Base-by-base conservation (phyloP, 225 moss, liverwort and hornwort genomes). In the Thuidium tamariscinum region DNA sequence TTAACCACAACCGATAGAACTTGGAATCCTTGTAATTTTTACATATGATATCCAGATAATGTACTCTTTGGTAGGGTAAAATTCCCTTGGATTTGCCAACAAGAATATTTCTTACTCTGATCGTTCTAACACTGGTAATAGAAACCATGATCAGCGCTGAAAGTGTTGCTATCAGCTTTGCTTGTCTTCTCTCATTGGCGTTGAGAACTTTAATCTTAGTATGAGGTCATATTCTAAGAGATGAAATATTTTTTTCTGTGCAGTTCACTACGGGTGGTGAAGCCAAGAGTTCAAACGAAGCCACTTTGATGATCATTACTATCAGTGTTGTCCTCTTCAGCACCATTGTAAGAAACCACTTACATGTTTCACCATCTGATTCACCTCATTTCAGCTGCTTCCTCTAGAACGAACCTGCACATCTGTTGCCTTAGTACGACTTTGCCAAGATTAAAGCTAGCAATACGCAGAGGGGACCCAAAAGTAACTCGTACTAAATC, bases 301-400 rank as follows among this genome's bases (percentile, higher is more conserved):
- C 97, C 26, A 94, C 97, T 51, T 87, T 93, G 69, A 95, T 94
- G 76, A 96, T 94, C 42, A 91, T 90, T 66, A 97, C 96, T 55
- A 96, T 96, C 57, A 88, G 89, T 79, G 86, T 95, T 82, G 97
- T 97, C 66, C 94, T 97, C 62, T 91, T 93, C 64, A 97, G 93
- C 86, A 97, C 97, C 25, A 84, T 92, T 73, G 91, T 92, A 84
- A 93, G 93, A 66, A 46, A 65, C n/a, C 26, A 71, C 34, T 49
- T 56, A 20, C 39, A 42, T 36, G 30, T 36, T 71, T 13, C 60
- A 59, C 59, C 37, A 65, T 59, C 19, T 79, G 77, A 52, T 82
- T 77, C 51, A 25, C 66, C 26, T 30, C 18, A 37, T 83, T 49
- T 25, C 59, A 26, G 64, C 52, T 80, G 32, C 72, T 46, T 72